These are phyloP conservation scores for Kwoniella dejecticola DNA, from an alignment of 768 basidiomycete genomes.

Conservation along the genomic window DNA sequence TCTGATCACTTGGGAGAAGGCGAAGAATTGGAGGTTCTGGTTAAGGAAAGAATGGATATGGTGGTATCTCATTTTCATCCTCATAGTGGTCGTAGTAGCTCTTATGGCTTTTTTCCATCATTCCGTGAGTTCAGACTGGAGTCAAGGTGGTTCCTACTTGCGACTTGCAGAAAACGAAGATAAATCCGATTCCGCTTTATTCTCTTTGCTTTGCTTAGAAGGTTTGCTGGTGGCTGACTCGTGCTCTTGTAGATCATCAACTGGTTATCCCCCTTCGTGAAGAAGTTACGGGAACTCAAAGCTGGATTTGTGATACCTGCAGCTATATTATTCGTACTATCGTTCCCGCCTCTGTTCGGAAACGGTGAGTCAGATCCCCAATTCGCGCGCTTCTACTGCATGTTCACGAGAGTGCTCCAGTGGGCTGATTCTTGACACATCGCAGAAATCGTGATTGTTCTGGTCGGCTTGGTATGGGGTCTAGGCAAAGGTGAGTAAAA, in stretches of 20 bases:
- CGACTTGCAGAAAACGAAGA: too few species aligned
- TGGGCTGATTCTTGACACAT: too few species aligned
- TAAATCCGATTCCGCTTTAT: too few species aligned
- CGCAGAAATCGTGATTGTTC: constrained; percentile 71
- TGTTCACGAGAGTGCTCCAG: too few species aligned
- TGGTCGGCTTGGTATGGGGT: constrained; percentile 90
- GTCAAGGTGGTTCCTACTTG: too few species aligned
- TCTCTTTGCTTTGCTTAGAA: background rate
- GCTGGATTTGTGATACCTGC: constrained; percentile 74
- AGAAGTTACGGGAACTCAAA: constrained; percentile 61
- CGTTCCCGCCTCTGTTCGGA: constrained; percentile 88
- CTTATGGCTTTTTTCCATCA: constrained; percentile 48
- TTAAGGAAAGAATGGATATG: constrained; percentile 52
- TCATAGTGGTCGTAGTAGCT: constrained; percentile 39
- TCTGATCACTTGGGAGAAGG: constrained; percentile 48
- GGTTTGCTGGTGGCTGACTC: background rate
- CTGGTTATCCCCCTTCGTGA: constrained; percentile 68
- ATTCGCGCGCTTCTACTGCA: too few species aligned
- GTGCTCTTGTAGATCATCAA: constrained; percentile 55
- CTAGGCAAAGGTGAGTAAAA: constrained; percentile 64
- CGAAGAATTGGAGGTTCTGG: constrained; percentile 52
- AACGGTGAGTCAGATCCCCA: constrained; percentile 60
- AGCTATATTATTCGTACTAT: constrained; percentile 74
- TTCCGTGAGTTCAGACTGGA: constrained; percentile 43
- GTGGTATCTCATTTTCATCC: constrained; percentile 38